These are phyloP conservation scores for Phanerochaete carnosa DNA, from an alignment of 768 basidiomycete species.

Conservation along the genomic window DNA sequence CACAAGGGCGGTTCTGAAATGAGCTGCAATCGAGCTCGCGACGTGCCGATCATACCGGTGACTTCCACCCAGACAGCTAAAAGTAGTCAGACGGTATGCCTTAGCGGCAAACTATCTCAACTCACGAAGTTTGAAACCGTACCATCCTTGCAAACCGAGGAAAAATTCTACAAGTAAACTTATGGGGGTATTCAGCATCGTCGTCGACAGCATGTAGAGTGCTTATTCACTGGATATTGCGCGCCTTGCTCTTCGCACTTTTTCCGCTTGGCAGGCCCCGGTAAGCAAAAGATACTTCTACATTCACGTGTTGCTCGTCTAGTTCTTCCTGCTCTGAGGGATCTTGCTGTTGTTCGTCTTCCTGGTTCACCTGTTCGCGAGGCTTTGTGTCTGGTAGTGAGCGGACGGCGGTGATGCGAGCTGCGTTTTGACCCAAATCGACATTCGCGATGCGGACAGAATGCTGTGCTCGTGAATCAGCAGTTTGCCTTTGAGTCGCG, in stretches of 20 bases:
- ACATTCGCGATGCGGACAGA: slow-evolving; percentile 72
- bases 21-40: slow-evolving; percentile 67
- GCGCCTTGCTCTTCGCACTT: slow-evolving; percentile 32
- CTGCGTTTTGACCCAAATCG: slow-evolving; percentile 63
- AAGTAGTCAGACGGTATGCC: slow-evolving; percentile 40
- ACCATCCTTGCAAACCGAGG: slow-evolving; percentile 46
- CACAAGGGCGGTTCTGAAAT: slow-evolving; percentile 68
- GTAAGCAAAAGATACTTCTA: slow-evolving; percentile 72
- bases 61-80: slow-evolving; percentile 70
- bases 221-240: slow-evolving; percentile 47
- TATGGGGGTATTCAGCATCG: neutral
- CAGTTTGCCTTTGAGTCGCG: slow-evolving; percentile 18
- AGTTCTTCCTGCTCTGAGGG: slow-evolving; percentile 23
- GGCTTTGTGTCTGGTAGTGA: slow-evolving; percentile 45
- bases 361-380: slow-evolving; percentile 16
- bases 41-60: slow-evolving; percentile 59
- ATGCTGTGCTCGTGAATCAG: slow-evolving; percentile 21
- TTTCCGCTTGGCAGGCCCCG: slow-evolving; percentile 47
- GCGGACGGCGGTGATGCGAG: slow-evolving; percentile 67
- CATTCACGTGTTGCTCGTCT: slow-evolving; percentile 53
- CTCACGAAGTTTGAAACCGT: slow-evolving; percentile 27
- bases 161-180: slow-evolving; percentile 67
- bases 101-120: neutral
- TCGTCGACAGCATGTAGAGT: neutral
- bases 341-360: slow-evolving; percentile 27